These are phyloP conservation scores for Phaseolus lunatus DNA, from an alignment of 306 rosid species.

Conservation along the genomic window DNA sequence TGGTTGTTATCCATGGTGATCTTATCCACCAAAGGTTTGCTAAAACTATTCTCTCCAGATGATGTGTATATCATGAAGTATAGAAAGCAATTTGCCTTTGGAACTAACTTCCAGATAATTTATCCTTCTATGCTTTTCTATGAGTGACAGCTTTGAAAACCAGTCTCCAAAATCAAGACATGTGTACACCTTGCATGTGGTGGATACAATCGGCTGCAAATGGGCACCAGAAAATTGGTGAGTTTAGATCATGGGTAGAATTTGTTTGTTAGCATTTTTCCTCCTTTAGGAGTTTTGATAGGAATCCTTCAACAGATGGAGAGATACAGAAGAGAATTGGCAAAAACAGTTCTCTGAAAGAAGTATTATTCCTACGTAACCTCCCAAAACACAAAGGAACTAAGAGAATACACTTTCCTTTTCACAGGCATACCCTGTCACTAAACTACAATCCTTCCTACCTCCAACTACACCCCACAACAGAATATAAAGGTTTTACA, in stretches of 20 bases:
- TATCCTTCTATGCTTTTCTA: conserved; percentile 17
- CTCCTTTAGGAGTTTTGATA: conserved; percentile 24
- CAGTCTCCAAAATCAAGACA: conserved; percentile 91
- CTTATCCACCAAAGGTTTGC: conserved; percentile 97
- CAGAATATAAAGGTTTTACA: no score
- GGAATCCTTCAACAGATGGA: no score
- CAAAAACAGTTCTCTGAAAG: no score
- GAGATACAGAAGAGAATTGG: no score
- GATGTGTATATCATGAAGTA: conserved; percentile 21
- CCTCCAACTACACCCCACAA: no score
- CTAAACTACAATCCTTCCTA: no score
- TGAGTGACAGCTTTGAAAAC: conserved; percentile 82
- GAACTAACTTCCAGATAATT: conserved; percentile 30
- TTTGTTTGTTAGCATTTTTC: background rate
- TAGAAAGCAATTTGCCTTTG: conserved; percentile 4
- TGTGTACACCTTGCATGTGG: conserved; percentile 87
- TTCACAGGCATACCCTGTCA: no score
- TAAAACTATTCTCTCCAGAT: conserved; percentile 40
- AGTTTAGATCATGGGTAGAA: conserved; percentile 39
- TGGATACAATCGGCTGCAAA: conserved; percentile 89
- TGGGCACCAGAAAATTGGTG: conserved; percentile 96
- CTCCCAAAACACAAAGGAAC: no score
- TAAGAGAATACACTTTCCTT: no score
- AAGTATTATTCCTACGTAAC: no score
- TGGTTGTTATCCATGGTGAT: conserved; percentile 92